These are phyloP conservation scores for Salvia hispanica DNA, from an alignment of 257 asterid species.

Conservation along the genomic window DNA sequence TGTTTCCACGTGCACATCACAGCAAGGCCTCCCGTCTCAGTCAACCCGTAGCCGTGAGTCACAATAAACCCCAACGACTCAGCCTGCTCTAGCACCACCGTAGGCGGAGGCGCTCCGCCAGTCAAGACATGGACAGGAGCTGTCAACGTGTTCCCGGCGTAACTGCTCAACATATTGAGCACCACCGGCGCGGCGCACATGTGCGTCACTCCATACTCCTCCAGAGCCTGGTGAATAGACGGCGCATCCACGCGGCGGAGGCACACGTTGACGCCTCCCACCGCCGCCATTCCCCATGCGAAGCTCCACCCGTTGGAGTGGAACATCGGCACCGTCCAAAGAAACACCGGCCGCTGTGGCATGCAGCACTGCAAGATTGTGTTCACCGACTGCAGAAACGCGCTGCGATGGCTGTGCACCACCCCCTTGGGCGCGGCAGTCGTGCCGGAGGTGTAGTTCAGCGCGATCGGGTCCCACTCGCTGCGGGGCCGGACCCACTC, in stretches of 20 bases:
- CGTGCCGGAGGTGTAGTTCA: slow-evolving; percentile 63
- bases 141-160: slow-evolving; percentile 1
- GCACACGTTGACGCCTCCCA: slow-evolving; percentile 48
- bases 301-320: slow-evolving; percentile 56
- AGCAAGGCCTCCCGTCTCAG: slow-evolving; percentile 40
- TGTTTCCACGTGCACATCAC: slow-evolving; percentile 40
- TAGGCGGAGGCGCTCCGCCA: slow-evolving; percentile 47
- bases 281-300: slow-evolving; percentile 52
- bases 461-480: slow-evolving; percentile 48
- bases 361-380: slow-evolving; percentile 36
- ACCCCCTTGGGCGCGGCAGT: slow-evolving; percentile 57
- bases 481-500: slow-evolving; percentile 37
- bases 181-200: slow-evolving; percentile 49
- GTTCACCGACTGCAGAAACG: slow-evolving; percentile 25
- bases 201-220: slow-evolving; percentile 32
- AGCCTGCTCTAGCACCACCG: slow-evolving; percentile 31
- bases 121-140: slow-evolving; percentile 31
- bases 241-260: slow-evolving; percentile 41
- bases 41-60: slow-evolving; percentile 45
- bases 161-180: slow-evolving; percentile 39
- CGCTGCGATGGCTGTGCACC: slow-evolving; percentile 46
- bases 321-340: slow-evolving; percentile 56
- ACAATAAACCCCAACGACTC: slow-evolving; percentile 35
- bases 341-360: slow-evolving; percentile 40
- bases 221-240: slow-evolving; percentile 21